These are phyloP conservation scores for Arachnomyces sp. DNA, from an alignment of 2,329 filamentous ascomycete species.

Conservation along the genomic window DNA sequence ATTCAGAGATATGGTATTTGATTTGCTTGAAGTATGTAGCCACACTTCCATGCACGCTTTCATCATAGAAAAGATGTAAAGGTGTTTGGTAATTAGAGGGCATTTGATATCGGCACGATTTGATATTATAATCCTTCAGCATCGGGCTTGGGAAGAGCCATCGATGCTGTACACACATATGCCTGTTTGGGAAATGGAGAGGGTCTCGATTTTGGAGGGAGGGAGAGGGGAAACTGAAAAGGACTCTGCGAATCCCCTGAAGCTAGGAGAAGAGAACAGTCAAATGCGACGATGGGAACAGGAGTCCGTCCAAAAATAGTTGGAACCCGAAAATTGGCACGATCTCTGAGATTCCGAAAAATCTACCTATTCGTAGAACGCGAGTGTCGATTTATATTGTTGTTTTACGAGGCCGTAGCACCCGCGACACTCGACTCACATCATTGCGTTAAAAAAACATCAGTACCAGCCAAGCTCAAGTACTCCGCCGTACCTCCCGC, in stretches of 20 bases:
- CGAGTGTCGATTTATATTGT: no score
- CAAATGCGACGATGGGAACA: no score
- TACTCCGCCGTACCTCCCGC: no score
- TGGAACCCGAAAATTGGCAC: no score
- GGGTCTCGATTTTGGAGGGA: conserved; percentile 8
- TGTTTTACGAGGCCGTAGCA: no score
- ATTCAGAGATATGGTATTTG: no score
- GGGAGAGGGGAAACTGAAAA: not conserved
- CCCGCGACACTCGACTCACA: no score
- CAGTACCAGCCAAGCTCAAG: no score
- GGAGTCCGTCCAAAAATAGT: no score
- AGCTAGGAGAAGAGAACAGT: conserved; percentile 6
- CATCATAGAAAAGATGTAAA: conserved; percentile 30
- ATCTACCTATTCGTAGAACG: no score
- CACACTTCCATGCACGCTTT: conserved; percentile 42
- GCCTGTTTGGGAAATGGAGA: conserved; percentile 33
- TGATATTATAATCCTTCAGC: conserved; percentile 57
- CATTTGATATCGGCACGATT: conserved; percentile 56
- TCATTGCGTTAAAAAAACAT: no score
- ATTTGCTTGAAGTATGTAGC: conserved; percentile 34
- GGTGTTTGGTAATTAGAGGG: conserved; percentile 45
- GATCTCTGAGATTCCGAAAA: no score
- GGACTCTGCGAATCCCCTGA: conserved; percentile 1
- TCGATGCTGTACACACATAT: conserved; percentile 67
- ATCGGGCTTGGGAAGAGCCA: conserved; percentile 50